Percentiles rank a stretch among this genome's conserved stretches.
Conservation (phyloP, 1,284 basidiomycete species). For the Athelia sp. region DNA sequence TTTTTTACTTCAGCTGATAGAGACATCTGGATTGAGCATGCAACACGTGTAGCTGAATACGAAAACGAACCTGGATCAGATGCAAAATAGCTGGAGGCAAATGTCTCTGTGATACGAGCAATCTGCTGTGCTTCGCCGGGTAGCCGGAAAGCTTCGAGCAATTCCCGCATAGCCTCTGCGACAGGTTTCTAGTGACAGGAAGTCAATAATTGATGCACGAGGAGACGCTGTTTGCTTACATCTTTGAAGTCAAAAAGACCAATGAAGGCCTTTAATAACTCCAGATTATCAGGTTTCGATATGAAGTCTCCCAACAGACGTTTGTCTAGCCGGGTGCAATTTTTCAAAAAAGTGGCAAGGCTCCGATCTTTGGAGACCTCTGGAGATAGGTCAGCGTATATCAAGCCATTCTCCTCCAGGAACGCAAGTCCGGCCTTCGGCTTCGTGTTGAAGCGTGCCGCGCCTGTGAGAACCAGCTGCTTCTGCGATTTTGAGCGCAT, state of each 20-base stretch:
- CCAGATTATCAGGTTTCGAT: constrained; percentile 84
- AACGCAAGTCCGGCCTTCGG: constrained; percentile 91
- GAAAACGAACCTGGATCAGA: constrained; percentile 63
- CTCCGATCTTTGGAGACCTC: constrained; percentile 54
- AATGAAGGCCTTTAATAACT: constrained; percentile 86
- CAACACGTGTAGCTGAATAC: not conserved
- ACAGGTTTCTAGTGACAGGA: constrained; percentile 72
- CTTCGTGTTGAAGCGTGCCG: constrained; percentile 90
- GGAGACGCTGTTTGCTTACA: constrained; percentile 41
- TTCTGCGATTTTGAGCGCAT: constrained; percentile 81
- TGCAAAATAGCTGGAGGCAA: constrained; percentile 89
- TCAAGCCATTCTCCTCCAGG: constrained; percentile 83
- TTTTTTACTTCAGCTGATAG: constrained; percentile 77
- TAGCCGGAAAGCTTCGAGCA: constrained; percentile 91
- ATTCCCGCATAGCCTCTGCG: constrained; percentile 92
- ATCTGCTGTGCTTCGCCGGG: constrained; percentile 98
- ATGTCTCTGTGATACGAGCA: constrained; percentile 89
- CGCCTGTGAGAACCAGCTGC: constrained; percentile 80
- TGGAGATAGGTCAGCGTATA: constrained; percentile 63
- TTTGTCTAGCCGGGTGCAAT: constrained; percentile 87
- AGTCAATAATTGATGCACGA: constrained; percentile 9
- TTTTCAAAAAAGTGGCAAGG: constrained; percentile 84
- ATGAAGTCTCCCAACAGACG: constrained; percentile 92
- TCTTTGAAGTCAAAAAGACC: constrained; percentile 86
- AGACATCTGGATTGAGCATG: not conserved